A percentile compares a stretch with the other conserved stretches of the same genome.
phyloP scores from a whole-genome alignment of 108 stramenopile species.

The Mayamaea pseudoterrestris region DNA sequence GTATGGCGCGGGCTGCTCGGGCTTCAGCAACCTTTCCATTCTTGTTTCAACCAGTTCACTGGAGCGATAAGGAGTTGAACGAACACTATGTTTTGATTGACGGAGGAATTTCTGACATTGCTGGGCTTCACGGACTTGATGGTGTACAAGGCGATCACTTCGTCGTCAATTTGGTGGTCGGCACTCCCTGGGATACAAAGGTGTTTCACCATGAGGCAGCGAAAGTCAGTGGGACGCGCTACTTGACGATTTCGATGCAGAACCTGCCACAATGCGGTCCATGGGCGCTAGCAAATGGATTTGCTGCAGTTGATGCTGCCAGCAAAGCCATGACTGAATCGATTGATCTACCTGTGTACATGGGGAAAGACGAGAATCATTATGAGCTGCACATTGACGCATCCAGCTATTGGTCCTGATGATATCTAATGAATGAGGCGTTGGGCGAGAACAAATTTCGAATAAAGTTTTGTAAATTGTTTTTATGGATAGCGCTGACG shows the following conservation, averaged over 20 bases:
- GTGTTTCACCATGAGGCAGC: constrained; percentile 21
- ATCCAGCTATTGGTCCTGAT: too few species aligned
- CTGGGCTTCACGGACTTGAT: constrained; percentile 41
- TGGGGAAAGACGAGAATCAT: constrained; percentile 38
- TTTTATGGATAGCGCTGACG: too few species aligned
- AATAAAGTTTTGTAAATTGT: too few species aligned
- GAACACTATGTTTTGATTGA: constrained; percentile 33
- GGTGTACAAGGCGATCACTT: constrained; percentile 9
- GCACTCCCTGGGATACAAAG: constrained; percentile 26
- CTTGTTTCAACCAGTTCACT: constrained; percentile 62
- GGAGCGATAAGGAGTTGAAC: constrained; percentile 21
- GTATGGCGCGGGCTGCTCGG: constrained; percentile 68
- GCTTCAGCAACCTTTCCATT: constrained; percentile 68
- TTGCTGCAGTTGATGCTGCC: constrained; percentile 47
- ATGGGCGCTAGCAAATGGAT: constrained; percentile 65
- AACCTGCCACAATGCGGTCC: constrained; percentile 62
- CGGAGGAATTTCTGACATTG: constrained; percentile 52
- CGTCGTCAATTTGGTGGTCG: constrained; percentile 56
- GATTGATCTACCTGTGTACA: constrained; percentile 50
- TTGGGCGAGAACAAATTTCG: too few species aligned
- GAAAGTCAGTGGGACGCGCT: constrained; percentile 20
- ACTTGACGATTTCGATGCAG: constrained; percentile 47
- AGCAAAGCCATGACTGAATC: constrained; percentile 29
- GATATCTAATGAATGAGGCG: too few species aligned
- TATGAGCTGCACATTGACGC: constrained; percentile 54